phyloP scores from a whole-genome alignment of 2,329 filamentous ascomycete species.

The Aspergillus floridensis region DNA sequence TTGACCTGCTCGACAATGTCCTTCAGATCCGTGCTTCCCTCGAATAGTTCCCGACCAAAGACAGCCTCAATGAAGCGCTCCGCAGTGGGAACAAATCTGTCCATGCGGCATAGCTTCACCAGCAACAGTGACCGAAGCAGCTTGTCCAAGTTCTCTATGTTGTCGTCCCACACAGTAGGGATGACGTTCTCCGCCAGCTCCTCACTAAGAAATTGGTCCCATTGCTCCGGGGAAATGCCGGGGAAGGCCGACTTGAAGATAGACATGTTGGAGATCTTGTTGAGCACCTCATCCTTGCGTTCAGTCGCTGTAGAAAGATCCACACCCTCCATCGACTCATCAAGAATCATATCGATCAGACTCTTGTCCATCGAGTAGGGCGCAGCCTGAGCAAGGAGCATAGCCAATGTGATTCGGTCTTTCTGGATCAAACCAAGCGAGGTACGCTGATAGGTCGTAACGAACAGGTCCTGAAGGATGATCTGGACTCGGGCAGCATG shows the following conservation, averaged over 20 bases:
- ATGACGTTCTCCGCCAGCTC: slow-evolving; percentile 84
- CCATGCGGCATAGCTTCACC: slow-evolving; percentile 91
- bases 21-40: slow-evolving; percentile 80
- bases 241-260: slow-evolving; percentile 72
- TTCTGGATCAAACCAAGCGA: slow-evolving; percentile 88
- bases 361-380: slow-evolving; percentile 93
- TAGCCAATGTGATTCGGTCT: slow-evolving; percentile 88
- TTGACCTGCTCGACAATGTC: slow-evolving; percentile 81
- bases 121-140: slow-evolving; percentile 80
- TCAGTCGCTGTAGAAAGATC: slow-evolving; percentile 72
- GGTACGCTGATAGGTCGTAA: slow-evolving; percentile 90
- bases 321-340: slow-evolving; percentile 69
- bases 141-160: slow-evolving; percentile 65
- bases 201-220: slow-evolving; percentile 79
- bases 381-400: slow-evolving; percentile 93
- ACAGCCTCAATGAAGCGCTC: slow-evolving; percentile 86
- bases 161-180: slow-evolving; percentile 70
- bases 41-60: slow-evolving; percentile 79
- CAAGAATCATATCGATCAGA: slow-evolving; percentile 81
- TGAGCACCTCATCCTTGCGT: slow-evolving; percentile 66
- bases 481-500: slow-evolving; percentile 79
- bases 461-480: slow-evolving; percentile 87
- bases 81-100: slow-evolving; percentile 88
- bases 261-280: slow-evolving; percentile 65
- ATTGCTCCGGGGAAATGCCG: slow-evolving; percentile 60